A percentile compares a stretch with the other conserved stretches of the same genome.
Evolutionary conservation across 805 yeast genomes (phyloP).

Genomic region (Kluyveromyces starmeri): DNA sequence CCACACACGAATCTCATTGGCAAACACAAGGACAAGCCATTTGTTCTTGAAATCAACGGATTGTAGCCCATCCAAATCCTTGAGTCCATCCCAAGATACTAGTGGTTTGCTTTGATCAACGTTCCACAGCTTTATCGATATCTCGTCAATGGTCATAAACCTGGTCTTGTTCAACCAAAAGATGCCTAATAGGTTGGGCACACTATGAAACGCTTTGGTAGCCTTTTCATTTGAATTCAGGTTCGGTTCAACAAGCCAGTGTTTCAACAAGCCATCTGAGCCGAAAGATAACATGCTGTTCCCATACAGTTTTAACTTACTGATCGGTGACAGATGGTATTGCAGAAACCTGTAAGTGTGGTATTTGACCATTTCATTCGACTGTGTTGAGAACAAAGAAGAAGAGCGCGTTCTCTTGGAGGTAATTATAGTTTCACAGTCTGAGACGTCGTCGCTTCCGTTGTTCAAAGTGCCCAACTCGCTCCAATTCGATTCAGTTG

Average conservation of each 20-base stretch:
- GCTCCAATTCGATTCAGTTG: too few species aligned
- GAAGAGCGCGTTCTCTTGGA: conserved; percentile 7
- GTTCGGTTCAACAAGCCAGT: conserved; percentile 12
- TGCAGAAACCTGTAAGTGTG: conserved; percentile 3
- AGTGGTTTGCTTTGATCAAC: conserved; percentile 9
- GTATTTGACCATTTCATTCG: conserved; percentile 4
- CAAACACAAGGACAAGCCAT: conserved; percentile 19
- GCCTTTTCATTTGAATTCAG: conserved; percentile 10
- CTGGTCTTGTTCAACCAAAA: conserved; percentile 19
- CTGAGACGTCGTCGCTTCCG: neutral
- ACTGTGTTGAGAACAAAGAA: conserved; percentile 7
- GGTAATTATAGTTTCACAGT: neutral
- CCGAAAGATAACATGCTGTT: conserved; percentile 9
- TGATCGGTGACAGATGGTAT: conserved; percentile 8
- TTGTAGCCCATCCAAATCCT: conserved; percentile 10
- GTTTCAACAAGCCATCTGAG: conserved; percentile 8
- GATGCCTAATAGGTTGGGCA: conserved; percentile 12
- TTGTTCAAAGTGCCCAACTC: too few species aligned
- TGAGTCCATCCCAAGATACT: conserved; percentile 11
- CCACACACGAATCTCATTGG: conserved; percentile 12
- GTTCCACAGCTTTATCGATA: conserved; percentile 17
- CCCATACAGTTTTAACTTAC: conserved; percentile 6
- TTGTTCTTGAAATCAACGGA: conserved; percentile 22
- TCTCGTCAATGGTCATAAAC: conserved; percentile 15
- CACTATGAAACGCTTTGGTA: conserved; percentile 13